phyloP scores from a whole-genome alignment of 1,139 yeast species.

The Suhomyces wounanorum region DNA sequence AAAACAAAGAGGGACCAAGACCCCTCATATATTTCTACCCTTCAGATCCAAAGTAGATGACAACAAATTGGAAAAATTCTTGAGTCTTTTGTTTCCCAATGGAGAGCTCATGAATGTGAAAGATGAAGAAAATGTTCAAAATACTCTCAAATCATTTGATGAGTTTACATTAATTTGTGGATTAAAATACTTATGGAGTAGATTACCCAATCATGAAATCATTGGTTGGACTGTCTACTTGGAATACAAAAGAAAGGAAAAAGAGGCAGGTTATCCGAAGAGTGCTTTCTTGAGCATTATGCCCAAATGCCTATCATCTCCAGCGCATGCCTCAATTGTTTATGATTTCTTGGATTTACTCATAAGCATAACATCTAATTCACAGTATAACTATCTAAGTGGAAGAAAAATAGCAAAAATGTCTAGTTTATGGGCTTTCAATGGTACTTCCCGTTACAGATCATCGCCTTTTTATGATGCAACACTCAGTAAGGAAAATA shows the following conservation, averaged over 20 bases:
- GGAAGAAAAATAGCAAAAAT: conserved; percentile 79
- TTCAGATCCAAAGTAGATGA: conserved; percentile 68
- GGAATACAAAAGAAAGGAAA: conserved; percentile 66
- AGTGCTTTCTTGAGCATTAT: conserved; percentile 74
- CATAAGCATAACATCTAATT: conserved; percentile 79
- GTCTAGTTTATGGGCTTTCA: conserved; percentile 91
- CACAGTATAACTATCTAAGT: conserved; percentile 74
- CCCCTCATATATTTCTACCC: conserved; percentile 68
- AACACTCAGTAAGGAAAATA: conserved; percentile 36
- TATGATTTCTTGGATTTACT: conserved; percentile 83
- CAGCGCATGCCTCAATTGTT: conserved; percentile 87
- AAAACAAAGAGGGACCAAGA: conserved; percentile 56
- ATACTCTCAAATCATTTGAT: conserved; percentile 50
- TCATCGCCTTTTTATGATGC: conserved; percentile 46
- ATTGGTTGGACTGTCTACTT: conserved; percentile 86
- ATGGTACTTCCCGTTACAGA: conserved; percentile 26
- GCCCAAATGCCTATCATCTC: conserved; percentile 82
- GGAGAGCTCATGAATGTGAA: conserved; percentile 40
- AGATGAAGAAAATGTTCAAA: conserved; percentile 35
- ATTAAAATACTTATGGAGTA: conserved; percentile 81
- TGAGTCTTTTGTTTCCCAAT: conserved; percentile 53
- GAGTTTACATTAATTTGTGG: conserved; percentile 72
- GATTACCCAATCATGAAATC: conserved; percentile 76
- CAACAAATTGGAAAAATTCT: conserved; percentile 52
- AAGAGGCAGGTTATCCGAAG: conserved; percentile 63